These are phyloP conservation scores for Neonectria magnoliae DNA, from an alignment of 2,329 filamentous ascomycete species.

Conservation along the genomic window DNA sequence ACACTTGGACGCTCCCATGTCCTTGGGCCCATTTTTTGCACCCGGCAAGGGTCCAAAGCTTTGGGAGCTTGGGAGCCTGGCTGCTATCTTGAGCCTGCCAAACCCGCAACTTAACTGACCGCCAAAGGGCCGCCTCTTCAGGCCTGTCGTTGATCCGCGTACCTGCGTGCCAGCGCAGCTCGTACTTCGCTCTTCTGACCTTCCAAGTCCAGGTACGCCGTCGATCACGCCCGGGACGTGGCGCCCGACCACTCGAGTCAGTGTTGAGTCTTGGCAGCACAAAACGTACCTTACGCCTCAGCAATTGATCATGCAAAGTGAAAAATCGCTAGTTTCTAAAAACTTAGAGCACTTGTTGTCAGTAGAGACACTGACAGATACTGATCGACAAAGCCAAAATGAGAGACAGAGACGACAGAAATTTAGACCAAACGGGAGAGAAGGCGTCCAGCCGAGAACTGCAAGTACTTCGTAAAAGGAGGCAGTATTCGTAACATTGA, in stretches of 20 bases:
- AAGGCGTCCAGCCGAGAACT: conserved; percentile 7
- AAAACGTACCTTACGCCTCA: conserved; percentile 15
- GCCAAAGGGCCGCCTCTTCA: conserved; percentile 28
- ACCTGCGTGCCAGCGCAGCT: conserved; percentile 26
- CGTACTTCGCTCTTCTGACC: conserved; percentile 21
- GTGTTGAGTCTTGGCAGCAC: conserved; percentile 16
- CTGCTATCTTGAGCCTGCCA: conserved; percentile 21
- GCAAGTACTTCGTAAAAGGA: background rate
- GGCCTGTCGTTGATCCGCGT: conserved; percentile 30
- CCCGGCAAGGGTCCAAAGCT: conserved; percentile 29
- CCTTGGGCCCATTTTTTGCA: conserved; percentile 25
- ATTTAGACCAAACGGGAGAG: conserved; percentile 1
- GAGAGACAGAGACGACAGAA: background rate
- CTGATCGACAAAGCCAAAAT: background rate
- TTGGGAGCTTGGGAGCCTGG: conserved; percentile 24
- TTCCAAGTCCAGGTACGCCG: conserved; percentile 24
- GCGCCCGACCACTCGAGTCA: conserved; percentile 31
- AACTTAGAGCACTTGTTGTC: background rate
- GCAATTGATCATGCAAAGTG: conserved; percentile 25
- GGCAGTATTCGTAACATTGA: conserved; percentile 4
- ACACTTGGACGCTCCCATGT: conserved; percentile 31
- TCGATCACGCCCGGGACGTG: conserved; percentile 23
- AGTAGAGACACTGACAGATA: background rate
- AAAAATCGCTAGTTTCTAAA: conserved; percentile 18
- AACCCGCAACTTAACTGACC: conserved; percentile 32